Evolutionary conservation across 352 stramenopile genomes (phyloP).

Genomic region (Phytophthora melonis): DNA sequence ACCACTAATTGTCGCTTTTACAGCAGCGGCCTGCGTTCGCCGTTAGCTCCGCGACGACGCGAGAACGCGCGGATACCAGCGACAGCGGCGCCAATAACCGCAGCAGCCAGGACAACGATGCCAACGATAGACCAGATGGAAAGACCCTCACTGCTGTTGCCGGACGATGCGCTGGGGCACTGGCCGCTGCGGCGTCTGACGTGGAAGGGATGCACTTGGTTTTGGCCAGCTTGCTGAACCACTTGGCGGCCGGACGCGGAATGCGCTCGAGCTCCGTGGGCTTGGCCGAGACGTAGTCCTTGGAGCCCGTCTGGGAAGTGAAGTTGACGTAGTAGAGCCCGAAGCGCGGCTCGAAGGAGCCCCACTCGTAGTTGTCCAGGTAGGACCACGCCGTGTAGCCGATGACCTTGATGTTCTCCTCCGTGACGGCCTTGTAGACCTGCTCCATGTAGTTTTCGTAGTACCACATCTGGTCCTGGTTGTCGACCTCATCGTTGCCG

Average conservation of each 20-base stretch:
- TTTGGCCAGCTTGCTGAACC: slow-evolving; percentile 42
- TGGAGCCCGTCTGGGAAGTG: slow-evolving; percentile 39
- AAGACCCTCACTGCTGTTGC: slow-evolving; percentile 21
- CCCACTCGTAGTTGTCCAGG: slow-evolving; percentile 97
- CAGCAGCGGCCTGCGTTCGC: slow-evolving; percentile 27
- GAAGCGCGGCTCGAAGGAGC: slow-evolving; percentile 65
- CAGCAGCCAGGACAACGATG: slow-evolving; percentile 29
- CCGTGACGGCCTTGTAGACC: slow-evolving; percentile 58
- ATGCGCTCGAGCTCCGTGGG: slow-evolving; percentile 42
- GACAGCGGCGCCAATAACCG: slow-evolving; percentile 26
- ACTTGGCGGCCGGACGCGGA: slow-evolving; percentile 48
- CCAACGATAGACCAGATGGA: slow-evolving; percentile 35
- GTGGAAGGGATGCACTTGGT: slow-evolving; percentile 35
- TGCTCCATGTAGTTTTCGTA: slow-evolving; percentile 51
- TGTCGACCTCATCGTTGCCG: slow-evolving; percentile 53
- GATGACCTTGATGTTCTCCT: slow-evolving; percentile 62
- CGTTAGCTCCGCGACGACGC: slow-evolving; percentile 10
- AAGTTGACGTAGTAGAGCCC: slow-evolving; percentile 66
- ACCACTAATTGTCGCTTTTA: no score
- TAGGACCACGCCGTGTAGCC: slow-evolving; percentile 94
- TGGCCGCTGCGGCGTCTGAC: slow-evolving; percentile 19
- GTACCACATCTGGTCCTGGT: slow-evolving; percentile 62
- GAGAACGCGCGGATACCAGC: slow-evolving; percentile 26
- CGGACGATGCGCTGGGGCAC: slow-evolving; percentile 29
- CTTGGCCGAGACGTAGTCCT: slow-evolving; percentile 35